Evolutionary conservation across 148 eudicot species (phyloP), one percentile per base, ranked within the genome.

Genomic region (Vaccinium vitisidaea): DNA sequence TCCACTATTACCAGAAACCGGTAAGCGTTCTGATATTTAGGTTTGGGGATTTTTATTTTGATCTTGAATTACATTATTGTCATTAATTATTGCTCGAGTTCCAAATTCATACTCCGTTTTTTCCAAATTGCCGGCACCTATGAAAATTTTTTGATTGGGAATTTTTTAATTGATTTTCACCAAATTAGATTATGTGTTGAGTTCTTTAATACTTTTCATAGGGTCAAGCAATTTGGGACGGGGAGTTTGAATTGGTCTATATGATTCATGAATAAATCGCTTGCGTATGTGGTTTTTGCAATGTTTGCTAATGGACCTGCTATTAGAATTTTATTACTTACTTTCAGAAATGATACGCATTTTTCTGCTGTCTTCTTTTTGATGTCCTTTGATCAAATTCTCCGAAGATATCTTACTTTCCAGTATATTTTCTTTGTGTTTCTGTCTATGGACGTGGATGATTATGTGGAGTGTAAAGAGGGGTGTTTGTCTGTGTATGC

Each of bases 1-100:
- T 96, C 84, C 89, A 95, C 79, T 96, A 86, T 76, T 95, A 96
- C 83, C 95, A 96, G 71, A 95, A 91, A 36, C 99, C 99, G 55
- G 99, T 95, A 89, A 92, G 90, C 65, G 19, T 36, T 0, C 4
- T 2, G 9, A 23, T 63, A 8, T 13, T n/a, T 39, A 61, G 52
- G 70, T 14, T 27, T 30, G 14, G 59, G 70, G n/a, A 71, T 73
- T 39, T 53, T 21, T 39, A 32, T 30, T 82, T 21, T 21, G 48
- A 30, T 9, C 5, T 12, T 19, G 52, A 56, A 15, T 52, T 19
- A 2, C 49, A 0, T 46, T 30, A 36, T 36, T 73, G 21, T n/a
- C 77, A 32, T 32, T 32, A 32, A 32, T 32, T 32, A 2, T 36
- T 2, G 3, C 39, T 36, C 39, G 39, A 36, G 39, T 36, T 36